Evolutionary conservation across 164 flowering plant species (phyloP).

Genomic region (Cinnamomum chago): DNA sequence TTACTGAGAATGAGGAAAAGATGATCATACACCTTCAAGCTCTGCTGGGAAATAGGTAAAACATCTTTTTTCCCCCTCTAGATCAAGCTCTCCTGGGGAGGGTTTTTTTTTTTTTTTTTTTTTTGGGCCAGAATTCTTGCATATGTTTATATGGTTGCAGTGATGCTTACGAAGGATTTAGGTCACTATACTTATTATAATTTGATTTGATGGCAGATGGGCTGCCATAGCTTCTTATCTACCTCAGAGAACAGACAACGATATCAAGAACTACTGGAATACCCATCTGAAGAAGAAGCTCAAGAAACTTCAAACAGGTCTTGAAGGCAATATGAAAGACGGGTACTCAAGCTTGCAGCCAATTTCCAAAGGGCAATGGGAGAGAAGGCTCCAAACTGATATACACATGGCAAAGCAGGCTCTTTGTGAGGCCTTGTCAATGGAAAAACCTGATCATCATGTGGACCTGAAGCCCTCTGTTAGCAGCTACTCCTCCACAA

Average conservation of each 20-base stretch:
- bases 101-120: too few species aligned
- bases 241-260: slow-evolving; percentile 83
- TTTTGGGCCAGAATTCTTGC: neutral
- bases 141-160: neutral
- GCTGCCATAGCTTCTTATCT: slow-evolving; percentile 95
- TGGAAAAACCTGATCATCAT: slow-evolving; percentile 33
- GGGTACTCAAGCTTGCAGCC: slow-evolving; percentile 29
- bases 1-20: slow-evolving; percentile 89
- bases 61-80: neutral
- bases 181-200: neutral
- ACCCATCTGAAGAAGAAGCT: slow-evolving; percentile 85
- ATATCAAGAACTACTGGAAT: slow-evolving; percentile 86
- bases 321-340: slow-evolving; percentile 25
- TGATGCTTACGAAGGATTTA: neutral
- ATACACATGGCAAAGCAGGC: slow-evolving; percentile 78
- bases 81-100: neutral
- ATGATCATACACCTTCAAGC: slow-evolving; percentile 97
- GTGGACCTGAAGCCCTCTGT: slow-evolving; percentile 10
- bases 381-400: slow-evolving; percentile 89
- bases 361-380: slow-evolving; percentile 82
- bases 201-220: slow-evolving; percentile 53
- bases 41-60: slow-evolving; percentile 83
- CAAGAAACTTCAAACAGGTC: slow-evolving; percentile 37
- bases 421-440: slow-evolving; percentile 70
- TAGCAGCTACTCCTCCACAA: neutral